Conservation (phyloP, 2,329 filamentous ascomycete genomes). For the Lachnellula hyalina region DNA sequence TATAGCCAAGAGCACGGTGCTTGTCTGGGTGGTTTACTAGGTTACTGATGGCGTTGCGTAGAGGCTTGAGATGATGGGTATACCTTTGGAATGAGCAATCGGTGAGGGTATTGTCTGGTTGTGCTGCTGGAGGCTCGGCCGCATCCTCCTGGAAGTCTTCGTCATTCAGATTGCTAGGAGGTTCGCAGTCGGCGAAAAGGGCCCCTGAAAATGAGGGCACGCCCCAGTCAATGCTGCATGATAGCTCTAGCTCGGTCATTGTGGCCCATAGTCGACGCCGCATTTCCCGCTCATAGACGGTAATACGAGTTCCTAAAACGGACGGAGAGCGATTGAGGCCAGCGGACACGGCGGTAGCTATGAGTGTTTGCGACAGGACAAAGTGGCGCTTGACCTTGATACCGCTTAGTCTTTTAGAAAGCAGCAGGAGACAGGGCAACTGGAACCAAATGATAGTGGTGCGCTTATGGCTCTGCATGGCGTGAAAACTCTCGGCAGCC, state of each 20-base stretch:
- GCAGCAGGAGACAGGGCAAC: not conserved
- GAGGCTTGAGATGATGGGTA: not conserved
- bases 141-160: not conserved
- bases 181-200: not conserved
- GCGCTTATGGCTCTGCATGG: not conserved
- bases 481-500: not conserved
- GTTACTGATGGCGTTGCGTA: not conserved
- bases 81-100: not conserved
- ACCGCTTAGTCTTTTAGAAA: not conserved
- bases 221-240: not conserved
- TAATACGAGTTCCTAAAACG: not conserved
- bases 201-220: not conserved
- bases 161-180: not conserved
- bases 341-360: not conserved
- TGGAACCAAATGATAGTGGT: not conserved
- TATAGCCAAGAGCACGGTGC: not conserved
- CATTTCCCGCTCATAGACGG: slow-evolving; percentile 3
- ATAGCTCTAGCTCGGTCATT: not conserved
- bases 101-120: not conserved
- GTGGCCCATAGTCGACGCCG: slow-evolving; percentile 3
- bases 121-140: not conserved
- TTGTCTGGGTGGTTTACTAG: not conserved
- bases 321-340: slow-evolving; percentile 1
- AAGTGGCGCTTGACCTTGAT: not conserved
- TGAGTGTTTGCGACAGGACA: not conserved